Percentiles rank a stretch among this genome's conserved stretches.
These are phyloP conservation scores for Cytospora piceicola DNA, from an alignment of 2,329 filamentous ascomycete species.

Conservation along the genomic window DNA sequence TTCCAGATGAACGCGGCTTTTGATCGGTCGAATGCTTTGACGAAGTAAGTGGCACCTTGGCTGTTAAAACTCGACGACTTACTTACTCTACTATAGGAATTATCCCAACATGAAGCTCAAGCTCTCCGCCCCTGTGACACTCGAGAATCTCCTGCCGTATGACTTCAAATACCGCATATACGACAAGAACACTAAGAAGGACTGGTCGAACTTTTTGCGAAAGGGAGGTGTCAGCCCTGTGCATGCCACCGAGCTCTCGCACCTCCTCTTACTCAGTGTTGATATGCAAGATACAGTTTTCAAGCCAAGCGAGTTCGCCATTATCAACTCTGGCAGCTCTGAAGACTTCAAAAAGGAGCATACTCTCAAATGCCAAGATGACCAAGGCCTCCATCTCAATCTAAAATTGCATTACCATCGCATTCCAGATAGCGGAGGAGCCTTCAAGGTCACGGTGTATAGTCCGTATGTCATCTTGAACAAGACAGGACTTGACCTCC, in stretches of 20 bases:
- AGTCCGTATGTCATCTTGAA: slow-evolving; percentile 95
- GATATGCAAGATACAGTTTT: slow-evolving; percentile 97
- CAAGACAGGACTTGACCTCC: slow-evolving; percentile 88
- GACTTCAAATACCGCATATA: slow-evolving; percentile 99
- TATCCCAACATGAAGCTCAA: slow-evolving; percentile 96
- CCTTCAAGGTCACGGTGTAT: slow-evolving; percentile 94
- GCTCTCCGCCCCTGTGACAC: slow-evolving; percentile 86
- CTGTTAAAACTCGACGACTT: not conserved
- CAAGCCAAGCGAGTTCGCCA: slow-evolving; percentile 93
- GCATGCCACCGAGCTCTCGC: slow-evolving; percentile 94
- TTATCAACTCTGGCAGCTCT: slow-evolving; percentile 88
- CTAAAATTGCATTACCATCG: slow-evolving; percentile 89
- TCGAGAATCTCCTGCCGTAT: slow-evolving; percentile 93
- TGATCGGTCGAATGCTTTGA: slow-evolving; percentile 81
- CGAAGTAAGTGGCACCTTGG: slow-evolving; percentile 55
- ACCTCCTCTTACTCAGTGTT: slow-evolving; percentile 87
- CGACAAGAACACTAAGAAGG: slow-evolving; percentile 97
- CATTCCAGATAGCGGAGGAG: slow-evolving; percentile 88
- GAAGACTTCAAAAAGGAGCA: slow-evolving; percentile 89
- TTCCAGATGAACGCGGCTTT: slow-evolving; percentile 92
- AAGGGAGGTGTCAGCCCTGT: slow-evolving; percentile 97
- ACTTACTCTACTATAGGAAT: slow-evolving; percentile 55
- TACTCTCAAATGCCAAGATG: slow-evolving; percentile 79
- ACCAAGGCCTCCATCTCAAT: slow-evolving; percentile 75
- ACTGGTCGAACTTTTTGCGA: slow-evolving; percentile 97